Evolutionary conservation across 2,329 filamentous ascomycete species (phyloP).

Genomic region (Diaporthe velutina): DNA sequence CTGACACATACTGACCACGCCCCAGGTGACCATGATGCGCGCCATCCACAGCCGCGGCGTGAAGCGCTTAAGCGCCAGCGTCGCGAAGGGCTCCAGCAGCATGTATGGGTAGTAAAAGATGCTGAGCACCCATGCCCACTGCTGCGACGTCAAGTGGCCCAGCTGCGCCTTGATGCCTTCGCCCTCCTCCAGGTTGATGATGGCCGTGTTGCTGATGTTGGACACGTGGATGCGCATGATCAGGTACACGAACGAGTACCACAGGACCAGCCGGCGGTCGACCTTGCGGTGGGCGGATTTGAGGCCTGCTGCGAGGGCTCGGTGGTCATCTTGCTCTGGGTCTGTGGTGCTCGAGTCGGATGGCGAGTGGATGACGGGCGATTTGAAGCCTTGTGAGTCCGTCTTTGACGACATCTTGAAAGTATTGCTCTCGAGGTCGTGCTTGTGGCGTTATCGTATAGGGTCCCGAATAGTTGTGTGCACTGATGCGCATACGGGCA

Average conservation of each 20-base stretch:
- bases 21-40: slow-evolving; percentile 46
- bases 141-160: slow-evolving; percentile 42
- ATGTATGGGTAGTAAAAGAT: slow-evolving; percentile 47
- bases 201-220: slow-evolving; percentile 47
- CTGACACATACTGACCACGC: slow-evolving; percentile 44
- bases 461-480: not conserved
- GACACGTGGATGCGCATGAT: slow-evolving; percentile 45
- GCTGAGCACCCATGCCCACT: slow-evolving; percentile 45
- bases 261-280: slow-evolving; percentile 44
- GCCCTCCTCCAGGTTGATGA: slow-evolving; percentile 47
- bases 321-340: not conserved
- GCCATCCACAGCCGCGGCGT: slow-evolving; percentile 45
- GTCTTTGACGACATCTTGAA: not conserved
- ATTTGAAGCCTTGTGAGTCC: not conserved
- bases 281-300: slow-evolving; percentile 43
- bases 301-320: not conserved
- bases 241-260: slow-evolving; percentile 44
- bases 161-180: slow-evolving; percentile 45
- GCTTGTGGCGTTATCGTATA: not conserved
- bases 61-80: slow-evolving; percentile 44
- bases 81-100: slow-evolving; percentile 45
- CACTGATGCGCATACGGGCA: not conserved
- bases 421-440: too few relatives aligned
- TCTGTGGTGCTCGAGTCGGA: not conserved
- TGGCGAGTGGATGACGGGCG: not conserved